Evolutionary conservation across 352 stramenopile species (phyloP), one percentile per base, ranked within the genome.

Genomic region (Phytophthora aleatoria): DNA sequence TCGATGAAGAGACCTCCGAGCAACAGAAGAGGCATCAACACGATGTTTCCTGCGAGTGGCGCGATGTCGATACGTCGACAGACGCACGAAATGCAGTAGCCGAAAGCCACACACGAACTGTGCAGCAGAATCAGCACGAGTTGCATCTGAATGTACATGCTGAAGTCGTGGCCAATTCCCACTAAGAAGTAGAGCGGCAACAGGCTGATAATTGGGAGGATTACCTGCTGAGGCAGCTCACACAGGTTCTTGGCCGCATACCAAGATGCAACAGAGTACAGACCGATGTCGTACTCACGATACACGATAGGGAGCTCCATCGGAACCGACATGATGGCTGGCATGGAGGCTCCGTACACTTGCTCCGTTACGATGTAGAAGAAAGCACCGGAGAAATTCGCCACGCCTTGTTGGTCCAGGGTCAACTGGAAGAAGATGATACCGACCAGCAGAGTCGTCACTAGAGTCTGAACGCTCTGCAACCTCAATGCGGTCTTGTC

Each of bases 311-410:
- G 76, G 1, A 89, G 56, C 47, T 87, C 77, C 30, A 83, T 61
- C 0, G 80, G 80, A 41, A 89, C 71, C 1, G 68, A 69, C 27
- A 72, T 65, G 54, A 87, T 79, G 31, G 71, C 65, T 9, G 80
- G 77, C 50, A 73, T 76, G 10, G 76, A 68, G 0, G 69, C 60
- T 15, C 50, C 66, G 44, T 86, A 87, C 12, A 74, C 77, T 31
- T 84, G 74, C 36, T 85, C 71, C 43, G 81, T 74, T 4, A 81
- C 61, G 3, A 87, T 73, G 54, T 80, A 89, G 60, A 89, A 89
- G 61, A 87, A 77, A 3, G 64, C 80, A 20, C 77, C 80, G 4
- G 64, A 69, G 52, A 86, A 84, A 54, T 73, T 82, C 35, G 79
- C 75, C 45, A 89, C 68, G 1, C 76, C 76, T 12, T 66, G 66